Evolutionary conservation across 2,329 filamentous ascomycete genomes (phyloP).

Genomic region (Ramularia endophylla): DNA sequence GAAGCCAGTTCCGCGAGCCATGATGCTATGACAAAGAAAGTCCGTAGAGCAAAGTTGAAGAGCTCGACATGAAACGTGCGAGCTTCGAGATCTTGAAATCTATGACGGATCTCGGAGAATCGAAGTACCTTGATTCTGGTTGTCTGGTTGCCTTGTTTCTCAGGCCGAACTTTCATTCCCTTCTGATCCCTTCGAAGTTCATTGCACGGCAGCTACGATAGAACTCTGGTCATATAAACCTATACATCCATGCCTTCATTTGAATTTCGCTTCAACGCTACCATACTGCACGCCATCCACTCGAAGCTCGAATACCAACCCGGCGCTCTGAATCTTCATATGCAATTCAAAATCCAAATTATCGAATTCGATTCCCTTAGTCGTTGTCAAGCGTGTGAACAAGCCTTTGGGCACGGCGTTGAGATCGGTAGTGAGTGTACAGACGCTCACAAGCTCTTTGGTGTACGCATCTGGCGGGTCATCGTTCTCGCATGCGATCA

Average conservation of each 20-base stretch:
- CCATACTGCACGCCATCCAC: constrained; percentile 74
- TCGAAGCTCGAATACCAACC: constrained; percentile 69
- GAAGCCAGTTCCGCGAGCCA: not conserved
- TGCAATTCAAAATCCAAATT: constrained; percentile 77
- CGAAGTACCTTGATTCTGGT: no score
- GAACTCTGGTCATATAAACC: no score
- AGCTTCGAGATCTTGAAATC: no score
- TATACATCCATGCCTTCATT: constrained; percentile 27
- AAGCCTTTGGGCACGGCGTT: constrained; percentile 66
- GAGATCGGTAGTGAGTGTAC: constrained; percentile 71
- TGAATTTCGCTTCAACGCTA: constrained; percentile 71
- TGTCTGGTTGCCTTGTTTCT: no score
- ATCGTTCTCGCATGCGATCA: constrained; percentile 70
- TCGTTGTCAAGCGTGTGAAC: constrained; percentile 72
- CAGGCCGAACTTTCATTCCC: no score
- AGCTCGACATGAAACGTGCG: no score
- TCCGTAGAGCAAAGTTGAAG: no score
- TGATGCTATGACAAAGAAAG: no score
- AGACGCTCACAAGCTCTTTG: constrained; percentile 61
- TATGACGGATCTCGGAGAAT: no score
- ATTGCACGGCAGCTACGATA: no score
- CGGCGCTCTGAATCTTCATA: constrained; percentile 75
- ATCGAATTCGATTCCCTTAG: constrained; percentile 72
- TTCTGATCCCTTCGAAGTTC: no score
- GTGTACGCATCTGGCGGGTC: constrained; percentile 50